These are phyloP conservation scores for Rhizopogon salebrosus DNA, from an alignment of 768 basidiomycete species.

Conservation along the genomic window DNA sequence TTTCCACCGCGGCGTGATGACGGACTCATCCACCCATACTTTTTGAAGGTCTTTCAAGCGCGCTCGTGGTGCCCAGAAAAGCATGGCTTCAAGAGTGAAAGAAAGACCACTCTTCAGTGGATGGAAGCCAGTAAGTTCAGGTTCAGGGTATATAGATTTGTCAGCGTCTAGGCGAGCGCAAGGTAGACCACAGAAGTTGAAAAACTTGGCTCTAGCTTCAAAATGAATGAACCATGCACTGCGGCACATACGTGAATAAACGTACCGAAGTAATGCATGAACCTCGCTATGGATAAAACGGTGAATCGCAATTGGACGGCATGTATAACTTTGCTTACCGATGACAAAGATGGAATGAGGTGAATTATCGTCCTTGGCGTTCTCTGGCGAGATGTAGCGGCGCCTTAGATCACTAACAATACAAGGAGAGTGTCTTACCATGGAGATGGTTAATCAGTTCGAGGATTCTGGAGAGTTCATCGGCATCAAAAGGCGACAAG, in stretches of 20 bases:
- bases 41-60: background rate
- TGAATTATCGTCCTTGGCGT: background rate
- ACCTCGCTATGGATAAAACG: background rate
- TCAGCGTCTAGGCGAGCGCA: conserved; percentile 6
- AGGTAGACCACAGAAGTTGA: conserved; percentile 6
- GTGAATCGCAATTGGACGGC: background rate
- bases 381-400: background rate
- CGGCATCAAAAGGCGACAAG: conserved; percentile 1
- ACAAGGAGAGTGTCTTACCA: background rate
- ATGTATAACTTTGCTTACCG: background rate
- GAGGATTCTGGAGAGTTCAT: conserved; percentile 3
- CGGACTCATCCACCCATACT: conserved; percentile 3
- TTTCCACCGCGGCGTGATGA: conserved; percentile 35
- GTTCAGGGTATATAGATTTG: conserved; percentile 1
- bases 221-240: background rate
- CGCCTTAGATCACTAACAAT: background rate
- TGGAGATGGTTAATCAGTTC: conserved; percentile 2
- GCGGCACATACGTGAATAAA: background rate
- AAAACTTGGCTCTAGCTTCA: conserved; percentile 7
- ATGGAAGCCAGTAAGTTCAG: background rate
- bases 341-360: conserved; percentile 5
- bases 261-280: conserved; percentile 1
- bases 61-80: conserved; percentile 3
- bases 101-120: background rate
- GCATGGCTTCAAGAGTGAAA: background rate